These are phyloP conservation scores for Metarhizium album DNA, from an alignment of 2,329 filamentous ascomycete species.

Conservation along the genomic window DNA sequence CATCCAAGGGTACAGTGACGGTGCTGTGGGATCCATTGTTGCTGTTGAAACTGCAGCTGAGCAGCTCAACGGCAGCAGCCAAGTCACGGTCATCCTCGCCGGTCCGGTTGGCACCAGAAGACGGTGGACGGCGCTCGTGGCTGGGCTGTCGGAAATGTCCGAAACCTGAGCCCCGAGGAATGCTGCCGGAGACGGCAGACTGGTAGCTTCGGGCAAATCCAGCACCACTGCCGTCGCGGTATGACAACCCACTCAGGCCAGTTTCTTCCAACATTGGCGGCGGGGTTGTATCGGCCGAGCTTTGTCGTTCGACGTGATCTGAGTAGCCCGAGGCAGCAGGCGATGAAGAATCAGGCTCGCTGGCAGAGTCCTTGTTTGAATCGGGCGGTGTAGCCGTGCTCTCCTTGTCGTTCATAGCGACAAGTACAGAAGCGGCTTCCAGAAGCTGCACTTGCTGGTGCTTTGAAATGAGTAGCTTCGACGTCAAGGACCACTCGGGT, in stretches of 20 bases:
- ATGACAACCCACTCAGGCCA: constrained; percentile 38
- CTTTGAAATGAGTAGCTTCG: constrained; percentile 96
- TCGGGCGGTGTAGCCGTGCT: constrained; percentile 51
- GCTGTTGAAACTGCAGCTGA: constrained; percentile 86
- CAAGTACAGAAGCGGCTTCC: constrained; percentile 90
- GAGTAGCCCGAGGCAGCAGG: constrained; percentile 74
- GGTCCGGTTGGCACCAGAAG: constrained; percentile 63
- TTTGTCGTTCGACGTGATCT: constrained; percentile 64
- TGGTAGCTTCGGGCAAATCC: constrained; percentile 72
- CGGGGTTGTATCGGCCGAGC: constrained; percentile 87
- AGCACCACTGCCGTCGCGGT: constrained; percentile 45
- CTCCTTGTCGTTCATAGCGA: constrained; percentile 66
- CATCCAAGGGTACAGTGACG: constrained; percentile 54
- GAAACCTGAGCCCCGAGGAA: constrained; percentile 33
- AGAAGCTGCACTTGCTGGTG: constrained; percentile 97
- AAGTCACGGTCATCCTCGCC: constrained; percentile 80
- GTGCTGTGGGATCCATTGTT: constrained; percentile 53
- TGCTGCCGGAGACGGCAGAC: constrained; percentile 46
- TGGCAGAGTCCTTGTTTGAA: constrained; percentile 57
- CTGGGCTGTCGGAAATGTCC: constrained; percentile 62
- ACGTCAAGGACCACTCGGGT: constrained; percentile 93
- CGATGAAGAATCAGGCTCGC: constrained; percentile 73
- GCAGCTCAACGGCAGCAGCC: constrained; percentile 78
- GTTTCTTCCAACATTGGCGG: constrained; percentile 65
- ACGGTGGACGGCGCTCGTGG: constrained; percentile 65